phyloP scores from a whole-genome alignment of 805 yeast genomes.

The Candida odintsovae region DNA sequence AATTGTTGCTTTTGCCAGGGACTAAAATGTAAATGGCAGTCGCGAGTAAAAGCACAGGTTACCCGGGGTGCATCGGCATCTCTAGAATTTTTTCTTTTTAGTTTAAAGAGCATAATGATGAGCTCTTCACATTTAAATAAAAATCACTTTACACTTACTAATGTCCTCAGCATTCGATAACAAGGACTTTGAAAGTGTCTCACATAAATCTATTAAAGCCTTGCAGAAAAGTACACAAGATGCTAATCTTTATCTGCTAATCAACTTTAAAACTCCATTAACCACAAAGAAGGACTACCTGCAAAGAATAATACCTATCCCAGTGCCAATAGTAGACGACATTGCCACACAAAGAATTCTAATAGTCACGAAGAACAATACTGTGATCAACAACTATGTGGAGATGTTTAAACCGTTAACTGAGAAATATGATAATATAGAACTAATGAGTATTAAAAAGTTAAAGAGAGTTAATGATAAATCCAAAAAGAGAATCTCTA shows the following conservation, averaged over 20 bases:
- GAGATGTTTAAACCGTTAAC: constrained; percentile 8
- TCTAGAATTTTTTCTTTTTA: neutral
- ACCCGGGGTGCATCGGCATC: neutral
- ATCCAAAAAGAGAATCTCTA: constrained; percentile 41
- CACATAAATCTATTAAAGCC: constrained; percentile 6
- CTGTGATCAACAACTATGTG: constrained; percentile 20
- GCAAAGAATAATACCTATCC: constrained; percentile 56
- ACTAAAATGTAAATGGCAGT: neutral
- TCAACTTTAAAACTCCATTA: constrained; percentile 43
- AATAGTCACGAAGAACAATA: constrained; percentile 61
- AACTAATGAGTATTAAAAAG: constrained; percentile 37
- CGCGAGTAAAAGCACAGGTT: neutral
- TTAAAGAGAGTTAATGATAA: constrained; percentile 49
- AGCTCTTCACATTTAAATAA: too few species aligned
- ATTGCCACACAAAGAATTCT: constrained; percentile 30
- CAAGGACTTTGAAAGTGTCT: neutral
- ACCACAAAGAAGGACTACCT: constrained; percentile 40
- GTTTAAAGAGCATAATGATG: neutral
- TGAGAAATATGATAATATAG: constrained; percentile 12
- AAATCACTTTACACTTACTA: too few species aligned
- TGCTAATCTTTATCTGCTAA: constrained; percentile 27
- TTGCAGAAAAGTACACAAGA: neutral
- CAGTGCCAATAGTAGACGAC: constrained; percentile 21
- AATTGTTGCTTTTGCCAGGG: too few species aligned
- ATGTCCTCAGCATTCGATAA: neutral